Evolutionary conservation across 1,284 basidiomycete species (phyloP).

Genomic region (Trametes hirsuta): DNA sequence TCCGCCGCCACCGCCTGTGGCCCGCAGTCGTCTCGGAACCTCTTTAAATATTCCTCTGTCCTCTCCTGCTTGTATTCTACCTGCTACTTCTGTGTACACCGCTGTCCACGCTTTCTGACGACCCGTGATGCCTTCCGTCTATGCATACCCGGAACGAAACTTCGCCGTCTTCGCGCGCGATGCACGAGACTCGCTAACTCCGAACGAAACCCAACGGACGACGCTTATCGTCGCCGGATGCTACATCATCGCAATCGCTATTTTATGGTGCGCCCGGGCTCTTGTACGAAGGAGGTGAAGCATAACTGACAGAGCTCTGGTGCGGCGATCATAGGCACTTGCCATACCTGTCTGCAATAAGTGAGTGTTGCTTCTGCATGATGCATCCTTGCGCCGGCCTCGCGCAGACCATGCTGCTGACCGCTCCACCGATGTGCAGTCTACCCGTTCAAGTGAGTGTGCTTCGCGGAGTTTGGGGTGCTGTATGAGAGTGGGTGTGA

Average conservation of each 20-base stretch:
- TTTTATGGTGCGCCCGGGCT: conserved; percentile 64
- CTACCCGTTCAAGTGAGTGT: conserved; percentile 88
- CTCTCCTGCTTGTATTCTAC: conserved; percentile 9
- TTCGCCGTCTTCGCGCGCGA: conserved; percentile 42
- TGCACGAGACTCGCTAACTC: conserved; percentile 48
- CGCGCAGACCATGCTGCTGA: not conserved
- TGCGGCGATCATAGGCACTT: conserved; percentile 60
- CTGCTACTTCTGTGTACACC: conserved; percentile 2
- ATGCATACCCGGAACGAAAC: conserved; percentile 29
- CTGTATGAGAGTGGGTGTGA: conserved; percentile 6
- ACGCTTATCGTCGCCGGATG: conserved; percentile 78
- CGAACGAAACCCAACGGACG: conserved; percentile 71
- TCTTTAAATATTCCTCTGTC: not conserved
- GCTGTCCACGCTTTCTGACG: conserved; percentile 18
- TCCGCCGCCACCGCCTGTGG: conserved; percentile 7
- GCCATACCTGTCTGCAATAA: conserved; percentile 71
- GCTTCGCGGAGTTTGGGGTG: not conserved
- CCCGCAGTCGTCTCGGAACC: conserved; percentile 10
- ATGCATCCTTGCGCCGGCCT: conserved; percentile 4
- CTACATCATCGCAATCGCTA: conserved; percentile 73
- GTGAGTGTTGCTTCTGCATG: conserved; percentile 48
- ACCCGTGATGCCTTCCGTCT: conserved; percentile 24
- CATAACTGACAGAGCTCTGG: not conserved
- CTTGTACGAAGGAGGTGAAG: not conserved
- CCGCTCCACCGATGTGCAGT: conserved; percentile 45